Evolutionary conservation across 1,139 yeast species (phyloP).

Genomic region (Yamadazyma membranifaciens): DNA sequence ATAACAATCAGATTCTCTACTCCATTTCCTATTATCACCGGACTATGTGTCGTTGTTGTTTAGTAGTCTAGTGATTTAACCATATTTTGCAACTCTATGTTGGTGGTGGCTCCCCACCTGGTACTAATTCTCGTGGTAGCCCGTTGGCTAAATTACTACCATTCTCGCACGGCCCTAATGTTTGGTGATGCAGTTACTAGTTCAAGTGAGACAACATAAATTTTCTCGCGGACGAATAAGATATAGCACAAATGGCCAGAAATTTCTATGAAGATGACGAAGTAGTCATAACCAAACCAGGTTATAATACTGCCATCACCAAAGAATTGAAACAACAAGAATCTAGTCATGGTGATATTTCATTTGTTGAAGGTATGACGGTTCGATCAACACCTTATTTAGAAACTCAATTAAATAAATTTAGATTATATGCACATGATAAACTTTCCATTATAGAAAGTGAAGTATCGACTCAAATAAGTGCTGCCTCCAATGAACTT

Average conservation of each 20-base stretch:
- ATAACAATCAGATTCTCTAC: no score
- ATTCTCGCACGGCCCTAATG: background rate
- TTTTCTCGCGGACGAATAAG: conserved; percentile 3
- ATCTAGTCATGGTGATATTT: conserved; percentile 38
- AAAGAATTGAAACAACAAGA: conserved; percentile 37
- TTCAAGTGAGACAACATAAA: background rate
- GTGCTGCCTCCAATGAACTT: conserved; percentile 46
- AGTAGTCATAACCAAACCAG: conserved; percentile 45
- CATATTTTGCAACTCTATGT: no score
- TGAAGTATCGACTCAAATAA: conserved; percentile 42
- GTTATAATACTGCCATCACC: conserved; percentile 37
- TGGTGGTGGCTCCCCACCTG: background rate
- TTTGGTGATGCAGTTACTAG: background rate
- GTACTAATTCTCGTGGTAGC: background rate
- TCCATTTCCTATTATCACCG: no score
- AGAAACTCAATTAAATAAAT: conserved; percentile 37
- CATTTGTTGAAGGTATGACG: conserved; percentile 52
- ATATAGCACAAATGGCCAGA: conserved; percentile 22
- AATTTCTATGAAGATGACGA: conserved; percentile 56
- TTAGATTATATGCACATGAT: conserved; percentile 38
- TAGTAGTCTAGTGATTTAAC: no score
- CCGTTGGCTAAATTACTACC: background rate
- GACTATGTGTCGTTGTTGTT: no score
- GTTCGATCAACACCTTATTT: conserved; percentile 48
- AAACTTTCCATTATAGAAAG: conserved; percentile 37